Base-by-base conservation (phyloP, 2,329 filamentous ascomycete species). In the Passalora sequoiae region DNA sequence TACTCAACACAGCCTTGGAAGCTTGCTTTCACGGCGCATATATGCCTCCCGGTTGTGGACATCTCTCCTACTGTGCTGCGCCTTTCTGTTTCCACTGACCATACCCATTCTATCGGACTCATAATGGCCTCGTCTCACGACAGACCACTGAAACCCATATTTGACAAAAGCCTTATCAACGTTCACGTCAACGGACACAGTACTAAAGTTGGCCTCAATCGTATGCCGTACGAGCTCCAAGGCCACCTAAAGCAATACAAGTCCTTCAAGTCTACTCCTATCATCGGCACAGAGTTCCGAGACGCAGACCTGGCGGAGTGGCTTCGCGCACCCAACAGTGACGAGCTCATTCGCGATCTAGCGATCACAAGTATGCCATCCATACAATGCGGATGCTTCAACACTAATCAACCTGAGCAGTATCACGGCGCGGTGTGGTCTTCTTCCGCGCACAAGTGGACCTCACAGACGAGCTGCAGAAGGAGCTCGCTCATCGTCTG, bases 401-500 rank as follows among this genome's bases (percentile, higher is more conserved):
- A n/a, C n/a, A n/a, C n/a, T n/a, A n/a, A n/a, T 44, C 32, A 29
- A 42, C 25, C 15, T 43, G 35, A 17, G 6, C 31, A 83, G 80
- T 86, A 52, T 84, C 81, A 1, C 75, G 78, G 46, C 76, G 82
- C 0, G 81, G 81, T 7, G 82, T 86, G 3, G 80, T 84, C 25
- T 84, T 86, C 67, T 83, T 86, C 66, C 76, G 81, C 13, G 31
- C 31, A 22, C 82, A 86, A 49, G 66, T 78, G 55, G 68, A 74
- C 57, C 63, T 84, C 27, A 74, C 72, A 50, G 74, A 82, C 58
- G 77, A 79, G 1, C 70, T 81, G n/a, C 73, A 77, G 55, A 86
- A 86, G 64, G 66, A 80, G 42, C 69, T 86, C 0, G 75, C 78
- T 31, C 68, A 77, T 7, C 69, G 72, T 1, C 68, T 84, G 1